Base-by-base conservation (phyloP, 768 basidiomycete genomes). In the Rhizopogon vesiculosus region DNA sequence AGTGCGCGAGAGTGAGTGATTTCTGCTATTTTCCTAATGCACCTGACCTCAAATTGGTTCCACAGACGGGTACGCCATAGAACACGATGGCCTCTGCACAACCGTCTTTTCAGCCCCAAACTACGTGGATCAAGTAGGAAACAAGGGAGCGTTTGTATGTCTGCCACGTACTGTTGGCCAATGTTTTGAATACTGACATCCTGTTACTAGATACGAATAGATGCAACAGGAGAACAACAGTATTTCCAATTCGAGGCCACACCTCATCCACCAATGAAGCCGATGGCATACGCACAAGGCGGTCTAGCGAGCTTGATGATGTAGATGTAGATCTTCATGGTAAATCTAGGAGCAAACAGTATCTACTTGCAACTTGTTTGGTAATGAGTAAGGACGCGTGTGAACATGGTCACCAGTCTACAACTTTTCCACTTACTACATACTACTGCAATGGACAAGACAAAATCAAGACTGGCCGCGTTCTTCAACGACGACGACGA, bases 91-190 rank as follows among this genome's bases (percentile, higher is more conserved):
- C 1, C 75, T 97, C 42, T 97, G 96, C 71, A 95, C 91, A 31
- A 98, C 97, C 12, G 93, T 93, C 7, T 95, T 94, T 69, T 93
- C 91, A 44, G 95, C 96, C 40, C 96, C 96, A 3, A 98, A 98
- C 69, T 94, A 95, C 62, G 89, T 93, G 28, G 93, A 96, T 72
- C 90, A 93, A 65, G 85, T 80, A 3, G 89, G 91, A 6, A 96
- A 96, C 73, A 93, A 92, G 72, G 94, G 89, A 9, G 93, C 93
- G 57, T 95, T 88, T 70, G 91, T 93, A 66, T 69, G 87, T 77
- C 16, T 45, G 51, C 25, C 25, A 25, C 18, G 56, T 42, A 15
- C 52, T 40, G 19, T 29, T 51, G 43, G 46, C 31, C 35, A 45
- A 28, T 13, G 50, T 8, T 38, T 53, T 41, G 48, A n/a, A 19